Base-by-base conservation (phyloP, 2,329 filamentous ascomycete species). In the Penicillium decumbens region DNA sequence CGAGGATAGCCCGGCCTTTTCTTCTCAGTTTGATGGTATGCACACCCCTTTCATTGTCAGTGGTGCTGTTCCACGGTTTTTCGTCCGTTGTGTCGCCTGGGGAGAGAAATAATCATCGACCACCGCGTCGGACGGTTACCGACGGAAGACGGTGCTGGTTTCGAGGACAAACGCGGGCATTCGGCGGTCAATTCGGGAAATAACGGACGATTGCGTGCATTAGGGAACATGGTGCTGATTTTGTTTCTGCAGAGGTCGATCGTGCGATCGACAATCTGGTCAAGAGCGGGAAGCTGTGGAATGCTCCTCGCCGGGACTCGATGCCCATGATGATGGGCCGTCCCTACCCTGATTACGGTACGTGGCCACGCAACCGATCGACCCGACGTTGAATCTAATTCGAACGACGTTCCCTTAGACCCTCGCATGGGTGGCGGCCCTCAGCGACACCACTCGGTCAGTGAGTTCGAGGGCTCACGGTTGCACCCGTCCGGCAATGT, bases 231-330 rank as follows among this genome's bases (percentile, higher is more conserved):
- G 29, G 39, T 56, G 57, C 62, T 72, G 54, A 71, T 59, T 37
- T 48, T 24, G 25, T 28, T 43, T 57, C 33, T 59, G 43, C 66
- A 95, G 93, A 98, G 82, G 90, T 98, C 64, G 93, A 97, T 60
- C 87, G 92, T 69, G 92, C 92, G 61, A 84, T 92, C 65, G 93
- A 97, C 67, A 97, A 97, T 72, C 81, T 98, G 53, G 81, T 92
- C 66, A 97, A 97, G 80, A 95, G 91, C 71, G 91, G 91, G 65
- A 97, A 97, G 78, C 85, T 91, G 75, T 93, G 92, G 73, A 78
- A 78, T 65, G 81, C 69, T 51, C 67, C 70, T 46, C 89, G 93
- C 72, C 88, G 91, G 80, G 89, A 95, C 75, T 95, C 83, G 51
- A 79, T 85, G 80, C 80, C 82, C 59, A 75, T 82, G 70, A 77